A percentile compares a stretch with the other conserved stretches of the same genome.
Conservation (phyloP, 441 rosid species). For the Cnidoscolus chayamansa region DNA sequence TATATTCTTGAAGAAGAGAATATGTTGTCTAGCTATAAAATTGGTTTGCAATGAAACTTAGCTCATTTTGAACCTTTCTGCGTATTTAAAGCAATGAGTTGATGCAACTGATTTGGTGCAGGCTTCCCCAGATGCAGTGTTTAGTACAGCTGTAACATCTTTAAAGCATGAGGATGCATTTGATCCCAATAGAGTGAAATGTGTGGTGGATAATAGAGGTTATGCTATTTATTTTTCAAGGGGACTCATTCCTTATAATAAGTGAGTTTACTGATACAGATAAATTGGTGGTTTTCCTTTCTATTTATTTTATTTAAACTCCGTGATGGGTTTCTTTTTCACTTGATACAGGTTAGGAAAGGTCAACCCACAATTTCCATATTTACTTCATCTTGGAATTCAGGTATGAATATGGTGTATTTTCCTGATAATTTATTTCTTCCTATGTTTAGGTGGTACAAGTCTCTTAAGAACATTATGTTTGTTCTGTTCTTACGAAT, state of each 20-base stretch:
- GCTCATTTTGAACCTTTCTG: neutral
- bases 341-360: conserved; percentile 54
- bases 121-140: conserved; percentile 93
- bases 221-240: conserved; percentile 89
- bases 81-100: neutral
- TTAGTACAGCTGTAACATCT: conserved; percentile 89
- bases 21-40: neutral
- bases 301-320: neutral
- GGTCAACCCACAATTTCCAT: conserved; percentile 71
- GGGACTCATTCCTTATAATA: conserved; percentile 88
- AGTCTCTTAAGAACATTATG: neutral
- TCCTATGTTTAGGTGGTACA: neutral
- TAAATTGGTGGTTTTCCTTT: neutral
- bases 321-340: conserved; percentile 8
- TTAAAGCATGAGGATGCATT: conserved; percentile 83
- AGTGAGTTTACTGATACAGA: conserved; percentile 41
- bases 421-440: neutral
- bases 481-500: neutral
- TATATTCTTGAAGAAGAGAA: neutral
- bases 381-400: conserved; percentile 91
- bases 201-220: conserved; percentile 69
- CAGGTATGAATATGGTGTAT: conserved; percentile 47
- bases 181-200: conserved; percentile 90
- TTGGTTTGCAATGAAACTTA: neutral
- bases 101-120: conserved; percentile 23